phyloP scores from a whole-genome alignment of 345 rosid species.

The Syzygium jambos region DNA sequence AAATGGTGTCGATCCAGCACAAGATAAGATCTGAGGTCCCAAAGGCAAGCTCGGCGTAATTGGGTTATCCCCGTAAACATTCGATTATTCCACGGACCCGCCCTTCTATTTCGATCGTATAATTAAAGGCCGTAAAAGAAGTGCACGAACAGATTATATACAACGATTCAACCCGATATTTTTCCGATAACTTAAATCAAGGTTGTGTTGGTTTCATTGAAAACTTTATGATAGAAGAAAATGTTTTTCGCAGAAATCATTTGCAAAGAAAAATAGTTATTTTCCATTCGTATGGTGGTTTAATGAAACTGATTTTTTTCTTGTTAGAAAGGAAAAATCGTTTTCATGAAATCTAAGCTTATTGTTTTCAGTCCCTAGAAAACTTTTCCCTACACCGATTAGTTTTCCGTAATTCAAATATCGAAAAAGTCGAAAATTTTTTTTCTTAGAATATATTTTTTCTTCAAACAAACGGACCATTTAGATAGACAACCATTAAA shows the following conservation, averaged over 20 bases:
- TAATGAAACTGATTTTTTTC: not conserved
- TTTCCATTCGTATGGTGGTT: not conserved
- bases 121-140: too few species aligned
- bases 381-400: fast-evolving
- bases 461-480: fast-evolving
- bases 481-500: too few species aligned
- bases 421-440: not conserved
- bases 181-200: not conserved
- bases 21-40: too few species aligned
- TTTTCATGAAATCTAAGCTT: not conserved
- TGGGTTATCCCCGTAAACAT: too few species aligned
- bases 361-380: not conserved
- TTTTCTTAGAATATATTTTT: too few species aligned
- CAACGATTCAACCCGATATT: too few species aligned
- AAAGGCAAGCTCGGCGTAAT: too few species aligned
- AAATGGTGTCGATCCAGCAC: too few species aligned
- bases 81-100: not conserved
- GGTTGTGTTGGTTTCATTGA: fast-evolving
- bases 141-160: fast-evolving
- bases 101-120: not conserved
- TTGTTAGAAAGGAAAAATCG: fast-evolving
- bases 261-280: too few species aligned
- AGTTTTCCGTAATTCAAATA: not conserved
- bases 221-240: not conserved
- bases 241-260: too few species aligned